phyloP scores from a whole-genome alignment of 805 yeast genomes.

The Candida khao-thaluensis region DNA sequence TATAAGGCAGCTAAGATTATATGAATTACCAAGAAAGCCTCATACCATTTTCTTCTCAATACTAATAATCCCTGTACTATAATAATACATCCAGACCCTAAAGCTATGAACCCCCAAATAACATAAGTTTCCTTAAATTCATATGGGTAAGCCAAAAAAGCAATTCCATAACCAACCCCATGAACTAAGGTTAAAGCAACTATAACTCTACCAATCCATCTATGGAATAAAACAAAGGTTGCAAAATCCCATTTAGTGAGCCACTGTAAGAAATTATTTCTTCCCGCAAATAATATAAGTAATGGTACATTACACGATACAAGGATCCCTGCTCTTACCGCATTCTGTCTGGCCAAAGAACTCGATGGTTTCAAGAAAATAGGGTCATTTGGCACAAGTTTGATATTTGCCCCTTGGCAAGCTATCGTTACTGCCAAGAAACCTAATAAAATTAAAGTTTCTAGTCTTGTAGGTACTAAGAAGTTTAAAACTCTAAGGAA shows the following conservation, averaged over 20 bases:
- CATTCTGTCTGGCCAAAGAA: slow-evolving; percentile 34
- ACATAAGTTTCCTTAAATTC: slow-evolving; percentile 22
- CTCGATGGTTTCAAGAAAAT: slow-evolving; percentile 17
- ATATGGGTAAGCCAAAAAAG: slow-evolving; percentile 12
- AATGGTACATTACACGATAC: slow-evolving; percentile 49
- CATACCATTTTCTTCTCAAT: slow-evolving; percentile 38
- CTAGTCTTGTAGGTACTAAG: slow-evolving; percentile 38
- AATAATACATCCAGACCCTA: slow-evolving; percentile 32
- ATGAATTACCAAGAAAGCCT: slow-evolving; percentile 34
- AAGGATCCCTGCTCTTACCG: slow-evolving; percentile 55
- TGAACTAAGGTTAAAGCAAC: slow-evolving; percentile 32
- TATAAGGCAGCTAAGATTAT: slow-evolving; percentile 36
- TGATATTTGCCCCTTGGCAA: slow-evolving; percentile 18
- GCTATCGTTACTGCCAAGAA: slow-evolving; percentile 21
- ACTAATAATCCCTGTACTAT: slow-evolving; percentile 31
- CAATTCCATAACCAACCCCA: slow-evolving; percentile 27
- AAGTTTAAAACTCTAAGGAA: slow-evolving; percentile 20
- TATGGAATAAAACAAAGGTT: slow-evolving; percentile 43
- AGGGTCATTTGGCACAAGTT: slow-evolving; percentile 23
- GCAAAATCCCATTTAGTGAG: slow-evolving; percentile 55
- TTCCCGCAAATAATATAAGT: slow-evolving; percentile 55
- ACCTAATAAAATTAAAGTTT: slow-evolving; percentile 27
- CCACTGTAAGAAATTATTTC: slow-evolving; percentile 62
- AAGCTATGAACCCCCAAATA: slow-evolving; percentile 38
- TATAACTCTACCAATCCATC: slow-evolving; percentile 42